Base-by-base conservation (phyloP, 352 stramenopile species). In the Pythium aristosporum region DNA sequence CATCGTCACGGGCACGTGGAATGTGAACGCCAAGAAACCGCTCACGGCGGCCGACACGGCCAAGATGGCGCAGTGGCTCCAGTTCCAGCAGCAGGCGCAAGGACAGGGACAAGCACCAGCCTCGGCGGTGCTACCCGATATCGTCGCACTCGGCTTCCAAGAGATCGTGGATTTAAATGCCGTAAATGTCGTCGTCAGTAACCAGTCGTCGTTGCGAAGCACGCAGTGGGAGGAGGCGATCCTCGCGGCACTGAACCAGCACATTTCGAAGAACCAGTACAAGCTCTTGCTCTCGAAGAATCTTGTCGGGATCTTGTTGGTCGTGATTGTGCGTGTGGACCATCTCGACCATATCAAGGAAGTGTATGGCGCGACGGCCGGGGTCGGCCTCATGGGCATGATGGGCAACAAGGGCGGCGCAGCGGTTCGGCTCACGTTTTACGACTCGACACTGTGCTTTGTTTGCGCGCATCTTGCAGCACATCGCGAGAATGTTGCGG, bases 151-250 rank as follows among this genome's bases (percentile, higher is more conserved):
- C 16, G 84, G 88, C 1, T 94, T 99, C 69, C 97, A 99, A 72
- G 98, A 99, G 84, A 99, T 99, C 66, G 98, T 99, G 1, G 98
- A 99, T 80, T 75, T 99, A 7, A 99, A 99, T 73, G 98, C 97
- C 3, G 95, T 99, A 15, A 99, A 99, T 69, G 98, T 99, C 0
- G 96, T 98, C 1, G 94, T 99, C 0, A 98, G 99, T 60, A 98
- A 94, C 66, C 91, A 98, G 50, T 98, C 88, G 20, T 87, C 93
- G 36, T 88, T 98, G 67, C 82, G 95, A 5, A 93, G 83, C 58
- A 63, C 88, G 10, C 85, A 91, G 51, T 97, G 91, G 90, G 75
- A 96, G 46, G 93, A 99, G n/a, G 73, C 79, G 11, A 81, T 99
- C 20, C 75, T 93, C 1, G 61, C 58, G 7, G 93, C 94, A 13